Conservation (phyloP, 1,284 basidiomycete species). For the Trichosporon sp. region DNA sequence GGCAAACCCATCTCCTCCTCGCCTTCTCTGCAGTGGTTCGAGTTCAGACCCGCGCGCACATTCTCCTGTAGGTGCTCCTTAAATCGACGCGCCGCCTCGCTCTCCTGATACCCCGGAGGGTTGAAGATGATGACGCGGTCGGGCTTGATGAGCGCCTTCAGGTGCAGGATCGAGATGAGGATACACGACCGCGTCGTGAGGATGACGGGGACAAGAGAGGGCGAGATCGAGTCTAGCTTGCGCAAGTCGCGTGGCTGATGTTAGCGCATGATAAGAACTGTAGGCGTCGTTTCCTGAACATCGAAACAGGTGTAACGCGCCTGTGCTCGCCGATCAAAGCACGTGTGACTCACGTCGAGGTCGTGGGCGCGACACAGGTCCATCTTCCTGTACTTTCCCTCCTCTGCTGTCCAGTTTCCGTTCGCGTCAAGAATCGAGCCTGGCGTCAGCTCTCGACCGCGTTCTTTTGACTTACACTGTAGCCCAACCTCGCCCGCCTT, state of each 20-base stretch:
- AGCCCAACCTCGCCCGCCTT: conserved; percentile 55
- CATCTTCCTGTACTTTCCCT: conserved; percentile 84
- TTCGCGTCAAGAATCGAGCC: conserved; percentile 83
- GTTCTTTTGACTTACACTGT: conserved; percentile 40
- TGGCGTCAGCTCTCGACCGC: conserved; percentile 46
- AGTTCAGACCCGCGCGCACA: conserved; percentile 41
- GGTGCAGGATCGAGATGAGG: conserved; percentile 90
- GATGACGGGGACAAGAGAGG: conserved; percentile 87
- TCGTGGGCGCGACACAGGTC: conserved; percentile 86
- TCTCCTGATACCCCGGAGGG: conserved; percentile 80
- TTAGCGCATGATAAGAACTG: conserved; percentile 2
- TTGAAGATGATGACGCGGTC: conserved; percentile 92
- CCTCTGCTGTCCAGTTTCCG: conserved; percentile 86
- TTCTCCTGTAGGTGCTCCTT: conserved; percentile 82
- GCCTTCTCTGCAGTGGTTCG: conserved; percentile 25
- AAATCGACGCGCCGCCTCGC: conserved; percentile 79
- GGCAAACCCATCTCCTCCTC: conserved; percentile 59
- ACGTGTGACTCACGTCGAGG: conserved; percentile 68
- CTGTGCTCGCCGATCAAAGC: not conserved
- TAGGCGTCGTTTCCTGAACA: not conserved
- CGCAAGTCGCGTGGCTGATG: conserved; percentile 87
- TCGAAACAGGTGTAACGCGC: too few species aligned
- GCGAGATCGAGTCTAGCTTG: conserved; percentile 83
- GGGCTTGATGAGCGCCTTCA: conserved; percentile 90
- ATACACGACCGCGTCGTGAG: conserved; percentile 85